Evolutionary conservation across 345 rosid species (phyloP).

Genomic region (Euphorbia peplus): DNA sequence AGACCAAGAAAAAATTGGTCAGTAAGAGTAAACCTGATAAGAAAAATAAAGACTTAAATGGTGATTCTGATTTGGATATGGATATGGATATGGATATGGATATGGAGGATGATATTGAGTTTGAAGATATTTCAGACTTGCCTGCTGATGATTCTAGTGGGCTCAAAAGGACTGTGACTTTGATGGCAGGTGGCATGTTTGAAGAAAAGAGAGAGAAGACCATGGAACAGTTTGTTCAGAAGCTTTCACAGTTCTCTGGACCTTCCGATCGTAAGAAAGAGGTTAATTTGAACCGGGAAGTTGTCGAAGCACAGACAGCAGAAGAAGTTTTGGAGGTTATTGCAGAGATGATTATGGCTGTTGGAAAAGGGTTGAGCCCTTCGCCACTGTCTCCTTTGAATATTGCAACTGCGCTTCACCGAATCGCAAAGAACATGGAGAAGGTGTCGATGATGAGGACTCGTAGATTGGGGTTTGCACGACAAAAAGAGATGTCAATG

Average conservation of each 20-base stretch:
- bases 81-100: no score
- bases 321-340: slow-evolving; percentile 67
- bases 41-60: slow-evolving; percentile 34
- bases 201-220: slow-evolving; percentile 57
- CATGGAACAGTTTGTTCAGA: slow-evolving; percentile 62
- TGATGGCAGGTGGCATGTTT: slow-evolving; percentile 67
- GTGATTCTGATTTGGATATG: slow-evolving; percentile 34
- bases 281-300: slow-evolving; percentile 62
- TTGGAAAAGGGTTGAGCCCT: slow-evolving; percentile 85
- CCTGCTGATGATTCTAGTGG: slow-evolving; percentile 30
- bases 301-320: slow-evolving; percentile 78
- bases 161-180: slow-evolving; percentile 48
- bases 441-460: slow-evolving; percentile 69
- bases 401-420: slow-evolving; percentile 79
- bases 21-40: slow-evolving; percentile 29
- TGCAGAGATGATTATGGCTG: slow-evolving; percentile 70
- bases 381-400: slow-evolving; percentile 83
- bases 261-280: slow-evolving; percentile 76
- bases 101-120: slow-evolving; percentile 30
- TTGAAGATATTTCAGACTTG: slow-evolving; percentile 20
- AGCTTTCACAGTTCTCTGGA: slow-evolving; percentile 68
- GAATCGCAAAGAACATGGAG: slow-evolving; percentile 96
- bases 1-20: slow-evolving; percentile 39
- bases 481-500: slow-evolving; percentile 92
- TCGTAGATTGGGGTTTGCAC: slow-evolving; percentile 67